These are phyloP conservation scores for Phytopythium kandeliae DNA, from an alignment of 352 stramenopile genomes.

Conservation along the genomic window DNA sequence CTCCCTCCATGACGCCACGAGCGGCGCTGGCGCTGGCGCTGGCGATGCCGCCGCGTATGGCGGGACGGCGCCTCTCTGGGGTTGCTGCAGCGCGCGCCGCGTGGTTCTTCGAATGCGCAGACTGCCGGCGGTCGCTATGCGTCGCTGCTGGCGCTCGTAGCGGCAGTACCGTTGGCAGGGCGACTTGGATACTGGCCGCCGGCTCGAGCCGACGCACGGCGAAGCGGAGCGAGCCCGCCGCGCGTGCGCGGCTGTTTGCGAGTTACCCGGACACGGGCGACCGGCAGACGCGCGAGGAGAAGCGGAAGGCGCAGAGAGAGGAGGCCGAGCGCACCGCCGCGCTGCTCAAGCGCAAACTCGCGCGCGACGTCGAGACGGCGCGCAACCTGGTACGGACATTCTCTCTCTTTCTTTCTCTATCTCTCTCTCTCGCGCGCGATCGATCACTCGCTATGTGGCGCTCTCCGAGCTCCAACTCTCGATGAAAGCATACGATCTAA, in stretches of 20 bases:
- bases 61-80: neutral
- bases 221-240: neutral
- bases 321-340: conserved; percentile 20
- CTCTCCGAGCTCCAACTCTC: neutral
- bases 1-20: neutral
- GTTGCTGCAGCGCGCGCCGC: neutral
- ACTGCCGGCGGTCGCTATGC: neutral
- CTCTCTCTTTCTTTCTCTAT: too few species aligned
- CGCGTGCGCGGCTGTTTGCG: neutral
- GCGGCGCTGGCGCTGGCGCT: neutral
- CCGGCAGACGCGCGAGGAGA: neutral
- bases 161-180: neutral
- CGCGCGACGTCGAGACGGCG: conserved; percentile 43
- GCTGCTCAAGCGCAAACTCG: conserved; percentile 43
- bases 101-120: neutral
- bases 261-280: neutral
- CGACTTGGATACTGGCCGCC: neutral
- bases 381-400: conserved; percentile 39
- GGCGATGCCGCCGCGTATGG: neutral
- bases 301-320: conserved; percentile 10
- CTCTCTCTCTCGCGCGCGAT: too few species aligned
- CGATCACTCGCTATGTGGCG: too few species aligned
- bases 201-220: neutral
- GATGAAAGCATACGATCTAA: neutral
- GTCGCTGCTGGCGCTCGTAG: neutral